These are phyloP conservation scores for Exophiala lecanii-corni DNA, from an alignment of 2,329 filamentous ascomycete species.

Conservation along the genomic window DNA sequence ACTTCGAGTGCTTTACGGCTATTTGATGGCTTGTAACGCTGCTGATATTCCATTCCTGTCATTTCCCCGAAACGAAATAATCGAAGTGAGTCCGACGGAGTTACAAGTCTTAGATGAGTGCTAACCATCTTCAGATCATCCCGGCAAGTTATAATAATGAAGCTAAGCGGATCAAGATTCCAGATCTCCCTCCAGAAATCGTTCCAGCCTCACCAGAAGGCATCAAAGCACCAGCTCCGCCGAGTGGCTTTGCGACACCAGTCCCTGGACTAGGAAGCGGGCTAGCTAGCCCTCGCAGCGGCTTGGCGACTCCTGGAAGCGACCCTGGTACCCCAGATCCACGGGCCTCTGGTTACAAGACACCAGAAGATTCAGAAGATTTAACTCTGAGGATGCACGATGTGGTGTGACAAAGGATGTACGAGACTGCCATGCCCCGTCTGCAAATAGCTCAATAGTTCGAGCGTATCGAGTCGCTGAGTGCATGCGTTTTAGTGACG, in stretches of 20 bases:
- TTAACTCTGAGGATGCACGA: constrained; percentile 27
- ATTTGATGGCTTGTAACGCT: constrained; percentile 97
- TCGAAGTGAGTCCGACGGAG: constrained; percentile 59
- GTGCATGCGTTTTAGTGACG: too few species aligned
- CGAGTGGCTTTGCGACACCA: constrained; percentile 47
- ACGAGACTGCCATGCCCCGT: too few species aligned
- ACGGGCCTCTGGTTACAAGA: constrained; percentile 35
- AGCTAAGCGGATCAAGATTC: constrained; percentile 84
- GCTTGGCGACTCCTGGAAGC: constrained; percentile 26
- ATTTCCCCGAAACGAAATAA: constrained; percentile 95
- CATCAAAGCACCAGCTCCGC: constrained; percentile 70
- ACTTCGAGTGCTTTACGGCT: constrained; percentile 92
- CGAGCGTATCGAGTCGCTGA: too few species aligned
- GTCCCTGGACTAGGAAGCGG: constrained; percentile 34
- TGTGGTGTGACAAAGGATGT: constrained; percentile 22
- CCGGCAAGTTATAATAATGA: constrained; percentile 97
- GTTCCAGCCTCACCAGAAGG: constrained; percentile 76
- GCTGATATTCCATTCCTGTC: constrained; percentile 88
- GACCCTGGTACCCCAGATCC: constrained; percentile 41
- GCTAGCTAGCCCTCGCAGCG: constrained; percentile 34
- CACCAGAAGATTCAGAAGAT: constrained; percentile 25
- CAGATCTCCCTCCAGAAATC: constrained; percentile 59
- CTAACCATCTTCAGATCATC: constrained; percentile 61
- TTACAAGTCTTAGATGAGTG: background rate
- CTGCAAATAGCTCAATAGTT: too few species aligned